Evolutionary conservation across 495 filamentous ascomycete genomes (phyloP).

Genomic region (Penicillium simplicissimum): DNA sequence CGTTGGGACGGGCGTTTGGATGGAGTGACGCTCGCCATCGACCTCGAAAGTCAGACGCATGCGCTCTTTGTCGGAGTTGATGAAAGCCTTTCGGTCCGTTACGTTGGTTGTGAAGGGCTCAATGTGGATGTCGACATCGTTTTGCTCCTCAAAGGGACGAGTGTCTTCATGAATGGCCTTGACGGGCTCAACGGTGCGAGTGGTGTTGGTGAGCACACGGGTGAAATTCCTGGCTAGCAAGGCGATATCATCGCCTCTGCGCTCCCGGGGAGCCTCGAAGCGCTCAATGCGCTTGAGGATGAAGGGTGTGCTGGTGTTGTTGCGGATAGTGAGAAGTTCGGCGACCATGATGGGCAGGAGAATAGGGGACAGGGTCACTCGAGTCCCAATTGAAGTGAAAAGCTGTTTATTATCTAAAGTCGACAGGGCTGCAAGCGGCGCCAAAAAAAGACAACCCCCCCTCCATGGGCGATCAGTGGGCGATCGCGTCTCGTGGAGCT

Average conservation of each 20-base stretch:
- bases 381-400: background rate
- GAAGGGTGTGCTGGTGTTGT: conserved; percentile 74
- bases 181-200: conserved; percentile 39
- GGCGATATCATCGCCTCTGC: conserved; percentile 47
- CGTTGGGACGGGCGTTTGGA: conserved; percentile 60
- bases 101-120: conserved; percentile 57
- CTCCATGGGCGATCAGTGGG: conserved; percentile 21
- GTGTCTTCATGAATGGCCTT: conserved; percentile 51
- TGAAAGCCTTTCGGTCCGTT: conserved; percentile 54
- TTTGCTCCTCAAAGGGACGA: conserved; percentile 50
- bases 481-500: conserved; percentile 16
- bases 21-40: conserved; percentile 59
- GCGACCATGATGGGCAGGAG: conserved; percentile 38
- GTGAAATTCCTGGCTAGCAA: conserved; percentile 53
- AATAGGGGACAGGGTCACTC: background rate
- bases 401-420: background rate
- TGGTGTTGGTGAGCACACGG: conserved; percentile 45
- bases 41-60: conserved; percentile 64
- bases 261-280: conserved; percentile 55
- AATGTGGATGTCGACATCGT: conserved; percentile 57
- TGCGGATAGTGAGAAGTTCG: conserved; percentile 73
- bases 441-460: conserved; percentile 19
- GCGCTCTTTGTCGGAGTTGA: conserved; percentile 50
- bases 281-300: conserved; percentile 74
- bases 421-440: background rate